phyloP scores from a whole-genome alignment of 2,329 filamentous ascomycete genomes.

The Trichoderma afroharzianum region DNA sequence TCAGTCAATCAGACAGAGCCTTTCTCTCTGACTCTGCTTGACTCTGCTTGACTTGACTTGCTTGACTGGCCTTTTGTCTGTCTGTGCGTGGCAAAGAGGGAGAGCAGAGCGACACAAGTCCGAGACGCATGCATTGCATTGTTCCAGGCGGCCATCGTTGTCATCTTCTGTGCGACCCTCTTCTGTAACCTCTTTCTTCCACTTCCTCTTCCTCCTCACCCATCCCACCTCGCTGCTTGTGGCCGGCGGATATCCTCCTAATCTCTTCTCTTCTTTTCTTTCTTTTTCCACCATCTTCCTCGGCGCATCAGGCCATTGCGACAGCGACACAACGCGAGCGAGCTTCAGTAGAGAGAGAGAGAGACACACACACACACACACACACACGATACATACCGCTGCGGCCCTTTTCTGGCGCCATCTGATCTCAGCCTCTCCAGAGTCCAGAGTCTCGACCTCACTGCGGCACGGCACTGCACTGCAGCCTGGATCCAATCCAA shows the following conservation, averaged over 20 bases:
- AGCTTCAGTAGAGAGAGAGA: background rate
- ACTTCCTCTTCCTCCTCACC: background rate
- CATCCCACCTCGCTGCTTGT: background rate
- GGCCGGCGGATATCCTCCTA: background rate
- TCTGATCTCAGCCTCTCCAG: background rate
- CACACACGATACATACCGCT: background rate
- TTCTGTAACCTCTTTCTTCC: background rate
- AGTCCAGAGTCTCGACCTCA: background rate
- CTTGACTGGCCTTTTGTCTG: background rate
- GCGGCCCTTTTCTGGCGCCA: background rate
- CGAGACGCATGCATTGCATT: constrained; percentile 7
- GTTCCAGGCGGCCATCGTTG: background rate
- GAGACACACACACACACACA: too few species aligned
- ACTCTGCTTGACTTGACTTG: background rate
- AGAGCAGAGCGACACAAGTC: background rate
- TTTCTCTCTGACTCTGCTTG: background rate
- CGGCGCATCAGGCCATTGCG: background rate
- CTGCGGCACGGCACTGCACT: background rate
- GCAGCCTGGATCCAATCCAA: background rate
- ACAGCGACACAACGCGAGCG: background rate
- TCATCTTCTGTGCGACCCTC: constrained; percentile 4
- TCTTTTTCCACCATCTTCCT: background rate
- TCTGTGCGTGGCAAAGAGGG: constrained; percentile 4
- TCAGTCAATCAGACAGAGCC: background rate
- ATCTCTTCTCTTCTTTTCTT: background rate